Evolutionary conservation across 306 rosid species (phyloP).

Genomic region (Cicer chorassanicum): DNA sequence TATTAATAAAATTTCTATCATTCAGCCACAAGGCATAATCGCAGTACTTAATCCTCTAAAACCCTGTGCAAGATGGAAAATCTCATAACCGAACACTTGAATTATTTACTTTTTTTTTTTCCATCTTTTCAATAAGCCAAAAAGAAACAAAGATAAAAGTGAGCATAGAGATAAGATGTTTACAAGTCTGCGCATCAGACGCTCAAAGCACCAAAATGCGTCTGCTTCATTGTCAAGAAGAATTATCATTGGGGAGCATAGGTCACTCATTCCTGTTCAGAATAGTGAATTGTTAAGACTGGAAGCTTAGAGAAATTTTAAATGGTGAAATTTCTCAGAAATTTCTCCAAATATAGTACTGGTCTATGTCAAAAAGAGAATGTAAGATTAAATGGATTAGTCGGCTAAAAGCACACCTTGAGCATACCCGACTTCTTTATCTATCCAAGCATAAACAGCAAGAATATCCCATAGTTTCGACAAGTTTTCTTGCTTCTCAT

Average conservation of each 20-base stretch:
- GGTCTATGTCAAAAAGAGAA: conserved; percentile 23
- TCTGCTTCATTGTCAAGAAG: conserved; percentile 98
- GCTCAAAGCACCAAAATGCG: conserved; percentile 99
- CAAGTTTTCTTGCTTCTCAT: conserved; percentile 86
- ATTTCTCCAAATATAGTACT: conserved; percentile 1
- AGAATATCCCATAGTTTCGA: conserved; percentile 98
- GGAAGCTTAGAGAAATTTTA: conserved; percentile 42
- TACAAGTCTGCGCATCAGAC: conserved; percentile 98
- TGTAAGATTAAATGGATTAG: conserved; percentile 23
- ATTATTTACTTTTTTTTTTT: not conserved
- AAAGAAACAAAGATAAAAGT: conserved; percentile 31
- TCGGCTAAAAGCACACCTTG: conserved; percentile 70
- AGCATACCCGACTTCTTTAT: conserved; percentile 90
- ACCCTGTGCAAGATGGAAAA: conserved; percentile 4
- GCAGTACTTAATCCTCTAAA: not conserved
- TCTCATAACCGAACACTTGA: not conserved
- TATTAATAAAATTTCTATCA: conserved; percentile 12
- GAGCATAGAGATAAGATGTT: conserved; percentile 34
- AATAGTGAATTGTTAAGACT: conserved; percentile 42
- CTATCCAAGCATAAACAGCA: conserved; percentile 96
- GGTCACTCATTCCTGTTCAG: conserved; percentile 97
- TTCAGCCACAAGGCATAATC: conserved; percentile 16
- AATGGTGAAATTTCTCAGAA: not conserved
- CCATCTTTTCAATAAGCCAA: conserved; percentile 12
- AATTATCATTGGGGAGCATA: conserved; percentile 96